Conservation (phyloP, 441 rosid species). For the Gossypium aridum region DNA sequence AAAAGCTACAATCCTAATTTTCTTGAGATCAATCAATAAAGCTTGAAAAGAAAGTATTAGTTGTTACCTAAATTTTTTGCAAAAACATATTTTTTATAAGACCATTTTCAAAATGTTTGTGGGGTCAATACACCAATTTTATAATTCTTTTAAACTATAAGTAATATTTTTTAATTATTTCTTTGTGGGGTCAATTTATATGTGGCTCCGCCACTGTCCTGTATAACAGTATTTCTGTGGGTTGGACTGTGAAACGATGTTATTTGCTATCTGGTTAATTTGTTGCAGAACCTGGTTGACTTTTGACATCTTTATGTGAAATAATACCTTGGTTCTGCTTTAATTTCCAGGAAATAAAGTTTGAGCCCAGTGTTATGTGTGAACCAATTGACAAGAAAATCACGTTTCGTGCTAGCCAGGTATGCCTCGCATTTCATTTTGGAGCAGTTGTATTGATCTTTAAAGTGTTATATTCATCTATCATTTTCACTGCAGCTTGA, state of each 20-base stretch:
- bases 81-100: not conserved
- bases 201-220: not conserved
- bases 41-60: not conserved
- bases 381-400: constrained; percentile 37
- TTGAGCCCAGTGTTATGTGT: constrained; percentile 49
- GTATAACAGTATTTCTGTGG: not conserved
- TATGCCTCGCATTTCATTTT: constrained; percentile 6
- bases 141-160: not conserved
- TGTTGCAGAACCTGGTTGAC: not conserved
- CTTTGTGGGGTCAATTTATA: not conserved
- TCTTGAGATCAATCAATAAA: not conserved
- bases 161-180: not conserved
- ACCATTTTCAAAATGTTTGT: not conserved
- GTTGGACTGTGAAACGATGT: not conserved
- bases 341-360: constrained; percentile 41
- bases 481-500: constrained; percentile 28
- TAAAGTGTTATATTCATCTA: not conserved
- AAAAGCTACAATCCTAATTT: not conserved
- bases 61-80: not conserved
- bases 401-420: constrained; percentile 43
- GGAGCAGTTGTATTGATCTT: not conserved
- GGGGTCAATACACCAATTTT: not conserved
- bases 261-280: not conserved
- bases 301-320: not conserved
- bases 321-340: not conserved